Percentiles rank a stretch among this genome's conserved stretches.
Evolutionary conservation across 2,329 filamentous ascomycete genomes (phyloP).

Genomic region (Penicillium sp.): DNA sequence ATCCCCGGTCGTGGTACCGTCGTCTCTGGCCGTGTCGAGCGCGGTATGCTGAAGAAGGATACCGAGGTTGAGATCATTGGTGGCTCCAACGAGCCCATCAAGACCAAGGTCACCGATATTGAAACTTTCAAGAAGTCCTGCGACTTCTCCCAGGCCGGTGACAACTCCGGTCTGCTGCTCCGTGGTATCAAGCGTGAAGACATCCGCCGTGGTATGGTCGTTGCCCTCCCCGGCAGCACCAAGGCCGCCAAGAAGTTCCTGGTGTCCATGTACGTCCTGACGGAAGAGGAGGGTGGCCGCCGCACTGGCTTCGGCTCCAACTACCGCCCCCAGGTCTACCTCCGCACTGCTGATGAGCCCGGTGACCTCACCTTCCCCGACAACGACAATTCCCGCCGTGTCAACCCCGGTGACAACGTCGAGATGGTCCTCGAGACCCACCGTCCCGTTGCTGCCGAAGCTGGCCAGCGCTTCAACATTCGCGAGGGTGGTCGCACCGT

Average conservation of each 20-base stretch:
- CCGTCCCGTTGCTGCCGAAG: conserved; percentile 82
- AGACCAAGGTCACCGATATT: conserved; percentile 99
- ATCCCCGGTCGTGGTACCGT: conserved; percentile 94
- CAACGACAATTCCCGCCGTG: conserved; percentile 73
- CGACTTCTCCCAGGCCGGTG: conserved; percentile 90
- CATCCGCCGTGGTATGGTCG: conserved; percentile 89
- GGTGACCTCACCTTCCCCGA: conserved; percentile 84
- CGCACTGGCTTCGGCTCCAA: conserved; percentile 94
- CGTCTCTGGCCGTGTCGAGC: conserved; percentile 94
- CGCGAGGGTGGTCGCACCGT: conserved; percentile 93
- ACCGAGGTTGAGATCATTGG: conserved; percentile 92
- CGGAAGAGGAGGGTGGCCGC: conserved; percentile 96
- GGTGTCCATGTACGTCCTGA: conserved; percentile 92
- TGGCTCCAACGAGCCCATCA: conserved; percentile 77
- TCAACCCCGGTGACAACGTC: conserved; percentile 98
- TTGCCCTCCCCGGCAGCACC: conserved; percentile 76
- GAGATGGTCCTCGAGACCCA: conserved; percentile 92
- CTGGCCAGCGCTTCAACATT: conserved; percentile 95
- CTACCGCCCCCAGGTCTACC: conserved; percentile 95
- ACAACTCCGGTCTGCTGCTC: conserved; percentile 96
- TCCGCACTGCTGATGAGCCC: conserved; percentile 81
- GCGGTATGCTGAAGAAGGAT: conserved; percentile 89
- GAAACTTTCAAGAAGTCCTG: conserved; percentile 99
- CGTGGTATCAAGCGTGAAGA: conserved; percentile 96
- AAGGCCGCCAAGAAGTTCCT: conserved; percentile 91